Evolutionary conservation across 768 basidiomycete genomes (phyloP).

Genomic region (Mrakia hoshinonis): DNA sequence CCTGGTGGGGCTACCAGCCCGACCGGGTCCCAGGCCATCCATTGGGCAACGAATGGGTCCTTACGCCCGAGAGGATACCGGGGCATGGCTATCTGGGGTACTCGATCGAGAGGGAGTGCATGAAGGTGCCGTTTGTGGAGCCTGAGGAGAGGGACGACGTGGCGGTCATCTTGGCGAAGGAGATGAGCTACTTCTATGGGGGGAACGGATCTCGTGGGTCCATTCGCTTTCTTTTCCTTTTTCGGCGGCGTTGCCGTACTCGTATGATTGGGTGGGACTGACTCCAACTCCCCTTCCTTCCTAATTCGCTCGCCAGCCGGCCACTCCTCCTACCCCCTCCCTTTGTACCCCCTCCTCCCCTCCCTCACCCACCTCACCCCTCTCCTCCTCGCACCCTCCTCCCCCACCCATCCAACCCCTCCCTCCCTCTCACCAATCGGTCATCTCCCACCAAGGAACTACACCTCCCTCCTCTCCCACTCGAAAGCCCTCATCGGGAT

Average conservation of each 20-base stretch:
- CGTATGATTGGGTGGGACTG: too few relatives aligned
- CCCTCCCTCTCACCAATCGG: neutral
- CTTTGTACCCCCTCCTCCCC: neutral
- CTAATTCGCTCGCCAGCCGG: neutral
- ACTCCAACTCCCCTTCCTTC: neutral
- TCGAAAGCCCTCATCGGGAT: conserved; percentile 29
- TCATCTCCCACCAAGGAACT: neutral
- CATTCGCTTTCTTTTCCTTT: neutral
- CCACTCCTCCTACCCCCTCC: neutral
- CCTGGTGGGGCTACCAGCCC: conserved; percentile 5
- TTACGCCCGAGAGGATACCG: conserved; percentile 4
- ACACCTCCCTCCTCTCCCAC: conserved; percentile 8
- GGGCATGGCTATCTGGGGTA: conserved; percentile 5
- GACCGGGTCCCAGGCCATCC: conserved; percentile 1
- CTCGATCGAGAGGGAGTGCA: conserved; percentile 14
- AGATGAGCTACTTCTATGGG: conserved; percentile 21
- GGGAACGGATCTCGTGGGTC: neutral
- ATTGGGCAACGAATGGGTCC: conserved; percentile 9
- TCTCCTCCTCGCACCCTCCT: conserved; percentile 2
- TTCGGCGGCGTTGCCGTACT: too few relatives aligned
- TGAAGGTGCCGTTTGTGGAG: conserved; percentile 9
- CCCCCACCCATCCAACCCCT: neutral
- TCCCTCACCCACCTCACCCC: neutral
- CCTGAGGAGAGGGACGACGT: conserved; percentile 6
- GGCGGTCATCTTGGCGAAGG: conserved; percentile 23